Conservation (phyloP, 2,329 filamentous ascomycete genomes). For the Aspergillus viridinutans region DNA sequence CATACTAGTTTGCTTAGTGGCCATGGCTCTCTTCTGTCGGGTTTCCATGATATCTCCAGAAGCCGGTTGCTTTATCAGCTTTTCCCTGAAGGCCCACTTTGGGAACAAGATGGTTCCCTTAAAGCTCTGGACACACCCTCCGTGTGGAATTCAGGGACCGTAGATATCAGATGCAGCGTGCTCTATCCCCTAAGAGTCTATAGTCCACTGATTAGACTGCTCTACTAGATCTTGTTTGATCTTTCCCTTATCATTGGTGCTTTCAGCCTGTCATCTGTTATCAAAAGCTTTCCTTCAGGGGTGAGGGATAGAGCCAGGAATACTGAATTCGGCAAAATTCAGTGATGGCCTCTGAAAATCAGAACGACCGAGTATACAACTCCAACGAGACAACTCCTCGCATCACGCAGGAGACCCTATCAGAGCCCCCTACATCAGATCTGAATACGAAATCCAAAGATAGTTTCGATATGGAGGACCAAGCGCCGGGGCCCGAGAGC, state of each 20-base stretch:
- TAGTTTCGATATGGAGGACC: constrained; percentile 2
- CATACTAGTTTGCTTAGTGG: neutral
- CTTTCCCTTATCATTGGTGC: neutral
- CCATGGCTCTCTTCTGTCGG: neutral
- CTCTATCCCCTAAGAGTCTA: neutral
- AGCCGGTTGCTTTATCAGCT: neutral
- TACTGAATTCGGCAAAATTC: neutral
- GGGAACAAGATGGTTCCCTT: neutral
- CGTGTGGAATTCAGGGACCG: neutral
- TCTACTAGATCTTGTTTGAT: neutral
- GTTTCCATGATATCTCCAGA: neutral
- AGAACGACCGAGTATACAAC: constrained; percentile 1
- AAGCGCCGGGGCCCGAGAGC: constrained; percentile 3
- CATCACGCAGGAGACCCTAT: constrained; percentile 2
- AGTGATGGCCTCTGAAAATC: constrained; percentile 1
- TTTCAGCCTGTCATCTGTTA: neutral
- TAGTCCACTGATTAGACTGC: neutral
- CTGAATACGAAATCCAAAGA: constrained; percentile 10
- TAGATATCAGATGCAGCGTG: neutral
- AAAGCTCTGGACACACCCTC: neutral
- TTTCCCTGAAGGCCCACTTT: neutral
- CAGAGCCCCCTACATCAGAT: constrained; percentile 6
- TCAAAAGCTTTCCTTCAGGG: neutral
- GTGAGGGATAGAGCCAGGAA: neutral
- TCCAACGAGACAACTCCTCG: constrained; percentile 3